phyloP scores from a whole-genome alignment of 768 basidiomycete species.

The Trametopsis cervina region DNA sequence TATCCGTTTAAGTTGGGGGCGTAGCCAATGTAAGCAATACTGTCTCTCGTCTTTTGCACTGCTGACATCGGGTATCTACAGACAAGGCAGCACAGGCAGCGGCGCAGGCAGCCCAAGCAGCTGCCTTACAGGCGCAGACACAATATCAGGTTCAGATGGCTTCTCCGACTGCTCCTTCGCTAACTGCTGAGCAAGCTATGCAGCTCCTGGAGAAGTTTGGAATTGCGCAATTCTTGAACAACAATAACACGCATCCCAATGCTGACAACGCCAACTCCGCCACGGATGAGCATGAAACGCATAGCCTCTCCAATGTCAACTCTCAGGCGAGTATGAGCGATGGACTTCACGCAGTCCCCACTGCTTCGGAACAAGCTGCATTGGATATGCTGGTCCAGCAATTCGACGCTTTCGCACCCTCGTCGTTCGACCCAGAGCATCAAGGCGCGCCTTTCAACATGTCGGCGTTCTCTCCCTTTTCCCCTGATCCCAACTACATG shows the following conservation, averaged over 20 bases:
- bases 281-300: neutral
- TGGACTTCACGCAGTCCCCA: constrained; percentile 4
- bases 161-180: constrained; percentile 8
- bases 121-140: constrained; percentile 43
- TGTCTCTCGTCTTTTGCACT: neutral
- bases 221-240: constrained; percentile 19
- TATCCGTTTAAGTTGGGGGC: constrained; percentile 89
- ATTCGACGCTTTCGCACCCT: constrained; percentile 6
- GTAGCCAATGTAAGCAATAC: constrained; percentile 74
- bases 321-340: neutral
- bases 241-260: constrained; percentile 6
- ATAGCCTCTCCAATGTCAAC: neutral
- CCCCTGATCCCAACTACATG: constrained; percentile 59
- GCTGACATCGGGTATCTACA: constrained; percentile 30
- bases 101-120: constrained; percentile 69
- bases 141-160: constrained; percentile 21
- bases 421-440: constrained; percentile 6
- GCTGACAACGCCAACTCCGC: neutral
- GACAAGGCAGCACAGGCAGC: constrained; percentile 91
- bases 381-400: constrained; percentile 13
- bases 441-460: constrained; percentile 12
- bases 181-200: constrained; percentile 27
- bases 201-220: constrained; percentile 28
- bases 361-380: neutral
- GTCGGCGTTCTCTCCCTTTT: constrained; percentile 63